Conservation (phyloP, 176 grass and related monocot genomes). For the Chloris gayana region DNA sequence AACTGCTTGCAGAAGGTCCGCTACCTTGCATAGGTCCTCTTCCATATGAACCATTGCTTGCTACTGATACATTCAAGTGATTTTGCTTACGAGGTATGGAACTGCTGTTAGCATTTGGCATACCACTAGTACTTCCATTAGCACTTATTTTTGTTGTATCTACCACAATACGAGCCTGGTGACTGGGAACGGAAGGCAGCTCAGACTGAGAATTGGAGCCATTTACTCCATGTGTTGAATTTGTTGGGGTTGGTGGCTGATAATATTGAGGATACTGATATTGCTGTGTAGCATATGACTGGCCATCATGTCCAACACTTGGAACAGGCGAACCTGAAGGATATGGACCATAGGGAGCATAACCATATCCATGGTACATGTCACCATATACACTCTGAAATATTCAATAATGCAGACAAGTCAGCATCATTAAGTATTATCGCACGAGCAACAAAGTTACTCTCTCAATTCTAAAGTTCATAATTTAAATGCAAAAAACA, state of each 20-base stretch:
- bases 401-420: slow-evolving; percentile 16
- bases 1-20: slow-evolving; percentile 60
- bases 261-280: slow-evolving; percentile 87
- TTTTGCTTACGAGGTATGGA: slow-evolving; percentile 52
- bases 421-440: neutral
- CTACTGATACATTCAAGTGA: slow-evolving; percentile 54
- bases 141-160: slow-evolving; percentile 50
- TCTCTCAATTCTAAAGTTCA: slow-evolving; percentile 13
- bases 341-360: slow-evolving; percentile 74
- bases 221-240: slow-evolving; percentile 49
- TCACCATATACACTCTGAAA: slow-evolving; percentile 81
- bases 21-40: slow-evolving; percentile 57
- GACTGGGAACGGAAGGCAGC: slow-evolving; percentile 48
- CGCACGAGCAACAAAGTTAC: neutral
- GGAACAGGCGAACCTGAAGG: slow-evolving; percentile 84
- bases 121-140: slow-evolving; percentile 54
- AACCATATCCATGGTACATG: slow-evolving; percentile 94
- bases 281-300: slow-evolving; percentile 76
- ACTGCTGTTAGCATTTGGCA: slow-evolving; percentile 41
- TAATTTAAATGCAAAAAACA: neutral
- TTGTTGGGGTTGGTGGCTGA: slow-evolving; percentile 52
- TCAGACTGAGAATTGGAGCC: slow-evolving; percentile 54
- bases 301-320: slow-evolving; percentile 67
- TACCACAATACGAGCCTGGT: slow-evolving; percentile 48
- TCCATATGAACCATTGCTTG: slow-evolving; percentile 53